These are phyloP conservation scores for Candida neerlandica DNA, from an alignment of 1,139 yeast genomes.

Conservation along the genomic window DNA sequence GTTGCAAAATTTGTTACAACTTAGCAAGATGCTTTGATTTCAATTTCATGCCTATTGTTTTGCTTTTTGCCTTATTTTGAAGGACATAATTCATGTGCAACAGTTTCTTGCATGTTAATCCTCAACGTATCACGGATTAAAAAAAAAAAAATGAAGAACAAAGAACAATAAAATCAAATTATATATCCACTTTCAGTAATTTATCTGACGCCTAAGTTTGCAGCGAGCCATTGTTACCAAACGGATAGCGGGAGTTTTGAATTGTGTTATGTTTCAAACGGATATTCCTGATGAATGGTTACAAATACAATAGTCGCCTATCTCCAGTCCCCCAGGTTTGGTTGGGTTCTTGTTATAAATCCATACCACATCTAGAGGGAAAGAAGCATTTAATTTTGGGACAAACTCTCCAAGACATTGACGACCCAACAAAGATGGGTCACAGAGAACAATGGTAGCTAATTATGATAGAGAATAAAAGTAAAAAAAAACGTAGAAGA, in stretches of 20 bases:
- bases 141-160: neutral
- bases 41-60: neutral
- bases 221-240: neutral
- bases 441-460: too few species aligned
- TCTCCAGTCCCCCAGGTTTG: too few species aligned
- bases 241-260: neutral
- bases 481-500: too few species aligned
- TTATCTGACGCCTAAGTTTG: neutral
- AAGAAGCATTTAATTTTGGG: too few species aligned
- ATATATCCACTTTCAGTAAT: neutral
- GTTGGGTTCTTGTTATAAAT: too few species aligned
- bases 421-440: too few species aligned
- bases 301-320: neutral
- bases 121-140: neutral
- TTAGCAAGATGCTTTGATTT: neutral
- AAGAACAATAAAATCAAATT: neutral
- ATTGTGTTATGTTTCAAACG: neutral
- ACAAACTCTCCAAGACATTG: too few species aligned
- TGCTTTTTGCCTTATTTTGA: neutral
- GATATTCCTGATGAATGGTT: neutral
- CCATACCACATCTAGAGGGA: too few species aligned
- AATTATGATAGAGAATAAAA: too few species aligned
- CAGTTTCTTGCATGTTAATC: neutral
- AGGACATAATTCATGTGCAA: neutral
- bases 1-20: neutral